Evolutionary conservation across 164 flowering plant genomes (phyloP), one percentile per base, ranked within the genome.

Genomic region (Litsea cubeba): DNA sequence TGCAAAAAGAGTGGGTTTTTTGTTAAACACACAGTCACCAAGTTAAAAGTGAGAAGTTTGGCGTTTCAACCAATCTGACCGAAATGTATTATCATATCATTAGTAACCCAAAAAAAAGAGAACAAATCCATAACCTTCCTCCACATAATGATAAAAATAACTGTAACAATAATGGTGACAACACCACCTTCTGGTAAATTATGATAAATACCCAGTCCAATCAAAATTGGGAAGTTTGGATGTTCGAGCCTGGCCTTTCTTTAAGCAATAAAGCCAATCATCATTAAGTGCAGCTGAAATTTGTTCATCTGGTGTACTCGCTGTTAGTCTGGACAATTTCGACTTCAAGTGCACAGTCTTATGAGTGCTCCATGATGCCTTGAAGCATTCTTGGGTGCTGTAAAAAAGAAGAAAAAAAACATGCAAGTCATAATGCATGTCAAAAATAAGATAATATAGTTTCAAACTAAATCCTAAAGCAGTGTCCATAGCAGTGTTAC

Each of bases 341-440:
- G 91, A 86, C 79, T 91, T 90, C 84, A 81, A 69, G 84, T 95
- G 99, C 71, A 88, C 93, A 28, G 91, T 81, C 74, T 95, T 93
- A 76, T 93, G 99, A 68, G 97, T 80, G 81, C 93, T 89, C 99
- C 99, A 95, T 32, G 96, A 89, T 78, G 85, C 89, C 86, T 92
- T 93, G 87, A 95, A 95, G 82, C 99, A 95, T 14, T 95, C 98
- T 79, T 95, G 99, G 24, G 99, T 75, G 85, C 99, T 95, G 84
- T 75, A 54, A 65, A 54, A 2, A 51, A 24, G 35, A 30, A 30
- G 35, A 30, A 30, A 30, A 30, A 57, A n/a, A 57, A 3, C 23
- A 74, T 51, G 50, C 32, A 67, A 40, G n/a, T 8, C 46, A 76
- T 3, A 51, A 30, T 57, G 58, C 8, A 65, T 57, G 8, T n/a